Conservation (phyloP, 192 early-diverging fungal species). For the Umbelopsis isabellina region DNA sequence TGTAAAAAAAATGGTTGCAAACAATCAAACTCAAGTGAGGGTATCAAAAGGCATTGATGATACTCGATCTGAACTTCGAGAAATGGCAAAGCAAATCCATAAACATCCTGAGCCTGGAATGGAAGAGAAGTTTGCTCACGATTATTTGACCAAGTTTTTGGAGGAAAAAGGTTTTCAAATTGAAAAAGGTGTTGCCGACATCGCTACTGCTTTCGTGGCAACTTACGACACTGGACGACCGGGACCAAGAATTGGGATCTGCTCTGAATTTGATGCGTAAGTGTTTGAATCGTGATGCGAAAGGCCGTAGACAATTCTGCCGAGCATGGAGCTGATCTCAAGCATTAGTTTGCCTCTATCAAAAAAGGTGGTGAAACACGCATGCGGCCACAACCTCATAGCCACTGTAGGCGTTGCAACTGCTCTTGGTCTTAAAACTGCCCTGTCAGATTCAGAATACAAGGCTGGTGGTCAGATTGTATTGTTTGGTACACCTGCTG, state of each 20-base stretch:
- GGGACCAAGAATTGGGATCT: constrained; percentile 56
- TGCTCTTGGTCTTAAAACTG: constrained; percentile 51
- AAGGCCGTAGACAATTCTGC: too few species aligned
- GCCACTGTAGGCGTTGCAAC: constrained; percentile 68
- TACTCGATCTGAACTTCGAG: constrained; percentile 2
- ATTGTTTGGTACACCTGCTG: constrained; percentile 75
- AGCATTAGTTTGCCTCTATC: constrained; percentile 28
- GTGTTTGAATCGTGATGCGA: background rate
- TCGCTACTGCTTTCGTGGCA: constrained; percentile 68
- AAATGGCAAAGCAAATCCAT: constrained; percentile 44
- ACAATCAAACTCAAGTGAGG: background rate
- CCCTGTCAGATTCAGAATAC: constrained; percentile 40
- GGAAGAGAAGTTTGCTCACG: constrained; percentile 58
- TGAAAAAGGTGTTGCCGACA: constrained; percentile 44
- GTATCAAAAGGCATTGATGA: background rate
- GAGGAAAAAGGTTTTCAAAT: constrained; percentile 56
- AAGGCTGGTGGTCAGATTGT: constrained; percentile 47
- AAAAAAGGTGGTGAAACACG: constrained; percentile 52
- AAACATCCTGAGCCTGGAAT: constrained; percentile 55
- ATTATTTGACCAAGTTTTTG: constrained; percentile 58
- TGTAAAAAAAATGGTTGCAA: background rate
- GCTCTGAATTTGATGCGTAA: constrained; percentile 66
- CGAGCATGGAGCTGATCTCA: background rate
- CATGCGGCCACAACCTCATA: constrained; percentile 79
- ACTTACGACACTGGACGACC: constrained; percentile 49